Conservation (phyloP, 2,329 filamentous ascomycete species). For the Lizonia empirigonia region DNA sequence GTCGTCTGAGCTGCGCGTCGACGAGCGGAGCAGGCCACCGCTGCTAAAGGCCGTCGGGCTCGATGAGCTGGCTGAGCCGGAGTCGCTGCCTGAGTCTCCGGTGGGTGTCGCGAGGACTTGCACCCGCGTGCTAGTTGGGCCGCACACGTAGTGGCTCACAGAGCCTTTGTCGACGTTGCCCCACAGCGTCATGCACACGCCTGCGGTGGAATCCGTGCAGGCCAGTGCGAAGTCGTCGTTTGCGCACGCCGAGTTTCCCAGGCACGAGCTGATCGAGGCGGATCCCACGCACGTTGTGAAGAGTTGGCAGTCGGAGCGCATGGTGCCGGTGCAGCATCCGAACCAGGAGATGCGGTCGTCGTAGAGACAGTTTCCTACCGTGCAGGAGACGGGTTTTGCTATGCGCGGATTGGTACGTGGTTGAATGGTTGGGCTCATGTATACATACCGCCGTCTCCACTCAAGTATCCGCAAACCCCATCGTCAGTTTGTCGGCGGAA, state of each 20-base stretch:
- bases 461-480: constrained; percentile 22
- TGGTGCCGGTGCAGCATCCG: constrained; percentile 25
- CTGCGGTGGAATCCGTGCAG: constrained; percentile 16
- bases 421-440: neutral
- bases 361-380: constrained; percentile 18
- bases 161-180: constrained; percentile 3
- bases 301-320: constrained; percentile 9
- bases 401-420: neutral
- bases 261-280: constrained; percentile 15
- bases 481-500: constrained; percentile 21
- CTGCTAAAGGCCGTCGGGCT: neutral
- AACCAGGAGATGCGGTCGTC: constrained; percentile 22
- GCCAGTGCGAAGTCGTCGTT: constrained; percentile 15
- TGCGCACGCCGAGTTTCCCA: constrained; percentile 16
- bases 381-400: constrained; percentile 21
- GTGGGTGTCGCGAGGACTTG: constrained; percentile 11
- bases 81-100: neutral
- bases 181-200: constrained; percentile 19
- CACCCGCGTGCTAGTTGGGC: constrained; percentile 8
- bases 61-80: neutral
- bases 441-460: constrained; percentile 19
- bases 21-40: neutral
- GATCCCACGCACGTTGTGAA: constrained; percentile 22
- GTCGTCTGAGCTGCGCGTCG: neutral
- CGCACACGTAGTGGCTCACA: constrained; percentile 23